Percentiles rank a stretch among this genome's conserved stretches.
Evolutionary conservation across 2,329 filamentous ascomycete genomes (phyloP).

Genomic region (Verruconis gallopava): DNA sequence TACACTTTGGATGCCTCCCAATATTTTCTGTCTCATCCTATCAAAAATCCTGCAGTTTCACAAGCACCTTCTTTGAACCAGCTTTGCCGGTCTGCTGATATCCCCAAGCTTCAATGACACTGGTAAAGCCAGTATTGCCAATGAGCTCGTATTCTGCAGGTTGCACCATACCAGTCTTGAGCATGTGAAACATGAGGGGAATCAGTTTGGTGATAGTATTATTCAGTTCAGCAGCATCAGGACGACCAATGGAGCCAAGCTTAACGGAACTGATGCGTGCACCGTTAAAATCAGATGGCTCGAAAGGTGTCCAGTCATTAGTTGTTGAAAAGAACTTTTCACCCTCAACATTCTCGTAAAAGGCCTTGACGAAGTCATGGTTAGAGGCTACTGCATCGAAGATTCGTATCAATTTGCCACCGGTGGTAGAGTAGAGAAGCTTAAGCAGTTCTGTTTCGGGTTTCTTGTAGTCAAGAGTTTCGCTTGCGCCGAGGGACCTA

Average conservation of each 20-base stretch:
- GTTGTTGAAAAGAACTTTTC: slow-evolving; percentile 18
- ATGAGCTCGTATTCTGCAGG: slow-evolving; percentile 12
- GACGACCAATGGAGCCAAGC: slow-evolving; percentile 15
- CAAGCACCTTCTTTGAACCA: slow-evolving; percentile 15
- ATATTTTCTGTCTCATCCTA: too few species aligned
- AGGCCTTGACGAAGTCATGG: slow-evolving; percentile 16
- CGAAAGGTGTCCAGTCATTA: slow-evolving; percentile 5
- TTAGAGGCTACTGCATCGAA: slow-evolving; percentile 22
- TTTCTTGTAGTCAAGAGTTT: slow-evolving; percentile 21
- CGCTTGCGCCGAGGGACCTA: slow-evolving; percentile 18
- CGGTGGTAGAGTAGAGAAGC: slow-evolving; percentile 17
- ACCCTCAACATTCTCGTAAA: slow-evolving; percentile 13
- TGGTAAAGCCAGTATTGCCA: slow-evolving; percentile 14
- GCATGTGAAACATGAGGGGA: slow-evolving; percentile 13
- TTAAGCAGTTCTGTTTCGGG: slow-evolving; percentile 18
- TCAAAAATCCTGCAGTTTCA: slow-evolving; percentile 8
- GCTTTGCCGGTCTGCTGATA: slow-evolving; percentile 14
- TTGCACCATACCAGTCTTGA: slow-evolving; percentile 13
- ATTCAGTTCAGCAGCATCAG: slow-evolving; percentile 14
- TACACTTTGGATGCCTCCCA: too few species aligned
- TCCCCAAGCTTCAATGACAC: slow-evolving; percentile 14
- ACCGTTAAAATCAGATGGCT: neutral
- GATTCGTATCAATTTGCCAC: slow-evolving; percentile 17
- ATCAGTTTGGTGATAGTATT: slow-evolving; percentile 12
- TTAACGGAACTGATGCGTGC: slow-evolving; percentile 2